Evolutionary conservation across 2,329 filamentous ascomycete genomes (phyloP).

Genomic region (Graphilbum fragrans): DNA sequence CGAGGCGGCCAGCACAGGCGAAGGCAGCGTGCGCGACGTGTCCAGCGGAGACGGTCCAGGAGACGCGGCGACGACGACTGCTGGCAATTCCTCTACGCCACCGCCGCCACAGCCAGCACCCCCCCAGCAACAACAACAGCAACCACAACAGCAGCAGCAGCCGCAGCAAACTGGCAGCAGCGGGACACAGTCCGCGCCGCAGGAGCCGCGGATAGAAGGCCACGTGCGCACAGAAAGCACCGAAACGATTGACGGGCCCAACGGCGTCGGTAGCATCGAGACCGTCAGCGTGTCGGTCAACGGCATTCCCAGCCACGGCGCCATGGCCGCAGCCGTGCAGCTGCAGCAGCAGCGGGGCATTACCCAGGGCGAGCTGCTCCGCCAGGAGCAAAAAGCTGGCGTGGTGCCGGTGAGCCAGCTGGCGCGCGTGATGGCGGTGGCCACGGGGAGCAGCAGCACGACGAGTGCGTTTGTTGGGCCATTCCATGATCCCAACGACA

Average conservation of each 20-base stretch:
- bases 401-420: slow-evolving; percentile 59
- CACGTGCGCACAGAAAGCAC: slow-evolving; percentile 63
- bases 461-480: slow-evolving; percentile 1
- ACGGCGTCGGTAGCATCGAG: slow-evolving; percentile 67
- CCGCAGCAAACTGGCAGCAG: slow-evolving; percentile 2
- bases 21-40: background rate
- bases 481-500: background rate
- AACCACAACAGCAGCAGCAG: slow-evolving; percentile 14
- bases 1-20: background rate
- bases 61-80: background rate
- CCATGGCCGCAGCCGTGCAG: slow-evolving; percentile 13
- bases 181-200: background rate
- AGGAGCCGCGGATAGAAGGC: slow-evolving; percentile 28
- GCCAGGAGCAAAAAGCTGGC: slow-evolving; percentile 77
- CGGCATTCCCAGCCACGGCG: slow-evolving; percentile 45
- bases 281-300: slow-evolving; percentile 69
- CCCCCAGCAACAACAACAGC: background rate
- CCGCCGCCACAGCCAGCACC: background rate
- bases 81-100: slow-evolving; percentile 3
- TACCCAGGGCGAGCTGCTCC: slow-evolving; percentile 71
- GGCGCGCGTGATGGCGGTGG: slow-evolving; percentile 20
- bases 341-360: slow-evolving; percentile 36
- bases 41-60: background rate
- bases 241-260: slow-evolving; percentile 70
- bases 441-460: slow-evolving; percentile 4